Evolutionary conservation across 2,329 filamentous ascomycete genomes (phyloP).

Genomic region (Epichloe sibirici): DNA sequence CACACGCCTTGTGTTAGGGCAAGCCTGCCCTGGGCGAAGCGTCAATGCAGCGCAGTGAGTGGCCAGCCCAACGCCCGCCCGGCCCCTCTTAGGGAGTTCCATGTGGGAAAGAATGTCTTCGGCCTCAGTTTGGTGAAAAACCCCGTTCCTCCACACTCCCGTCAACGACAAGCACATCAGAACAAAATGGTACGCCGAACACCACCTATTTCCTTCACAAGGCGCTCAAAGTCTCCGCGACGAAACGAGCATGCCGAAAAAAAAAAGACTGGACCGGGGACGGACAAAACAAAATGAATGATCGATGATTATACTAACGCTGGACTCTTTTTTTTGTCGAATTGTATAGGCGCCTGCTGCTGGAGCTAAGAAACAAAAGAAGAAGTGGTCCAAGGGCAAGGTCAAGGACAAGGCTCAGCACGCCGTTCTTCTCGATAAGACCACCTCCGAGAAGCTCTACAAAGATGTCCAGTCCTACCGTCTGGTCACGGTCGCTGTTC

Average conservation of each 20-base stretch:
- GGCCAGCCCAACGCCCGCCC: constrained; percentile 6
- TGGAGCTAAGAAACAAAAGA: constrained; percentile 40
- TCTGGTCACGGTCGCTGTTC: constrained; percentile 94
- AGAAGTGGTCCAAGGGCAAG: constrained; percentile 45
- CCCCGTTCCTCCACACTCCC: constrained; percentile 22
- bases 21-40: constrained; percentile 25
- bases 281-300: constrained; percentile 5
- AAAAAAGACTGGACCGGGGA: background rate
- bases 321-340: background rate
- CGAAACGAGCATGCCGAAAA: background rate
- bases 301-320: constrained; percentile 9
- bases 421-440: constrained; percentile 97
- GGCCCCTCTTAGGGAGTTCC: background rate
- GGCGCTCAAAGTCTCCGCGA: background rate
- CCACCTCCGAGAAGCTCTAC: constrained; percentile 94
- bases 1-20: constrained; percentile 25
- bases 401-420: constrained; percentile 99
- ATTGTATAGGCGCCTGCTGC: constrained; percentile 28
- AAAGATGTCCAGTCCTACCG: constrained; percentile 99
- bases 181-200: constrained; percentile 30
- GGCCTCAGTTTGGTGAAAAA: constrained; percentile 14
- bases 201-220: constrained; percentile 2
- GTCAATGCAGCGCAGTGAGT: background rate
- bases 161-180: constrained; percentile 28
- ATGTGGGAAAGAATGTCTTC: constrained; percentile 13